Base-by-base conservation (phyloP, 106 monocot genomes). In the Acorus calamus region DNA sequence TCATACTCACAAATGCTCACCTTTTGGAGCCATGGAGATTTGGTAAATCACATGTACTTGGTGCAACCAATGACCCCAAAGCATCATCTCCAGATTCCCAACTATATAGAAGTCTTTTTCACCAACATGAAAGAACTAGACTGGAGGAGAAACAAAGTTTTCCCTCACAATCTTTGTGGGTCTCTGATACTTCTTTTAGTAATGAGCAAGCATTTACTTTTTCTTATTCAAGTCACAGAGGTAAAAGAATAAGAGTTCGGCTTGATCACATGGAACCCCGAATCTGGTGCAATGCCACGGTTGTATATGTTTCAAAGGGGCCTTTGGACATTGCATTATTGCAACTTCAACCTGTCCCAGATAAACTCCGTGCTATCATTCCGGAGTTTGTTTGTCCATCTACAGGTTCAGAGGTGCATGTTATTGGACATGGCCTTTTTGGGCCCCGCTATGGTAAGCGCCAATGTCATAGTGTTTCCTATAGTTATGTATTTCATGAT, bases 1-100 rank as follows among this genome's bases (percentile, higher is more conserved):
- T 94, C 41, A 74, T 94, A 46, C 76, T 94, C 44, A 94, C 94
- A 61, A 94, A 94, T 82, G 94, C 94, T 9, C 94, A 94, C 69
- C 68, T 89, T 44, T 62, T 94, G 57, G 94, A 94, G 66, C 94
- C 94, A 53, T 84, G 84, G 90, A 89, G 87, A 80, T 94, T 79
- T 74, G 80, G 78, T 42, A 87, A 68, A 71, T 63, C 74, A 41
- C 76, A 83, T 64, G 50, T 74, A 41, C 51, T 84, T 52, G 72
- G 62, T 66, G 59, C 66, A 8, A 11, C 45, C n/a, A 66, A 82
- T 13, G 80, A 86, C 77, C 52, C 47, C 3, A 12, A 52, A 3
- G 11, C 5, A 12, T 13, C 6, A 4, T 52, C 79, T 59, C 5
- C 54, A 7, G 14, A 61, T 44, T 49, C 12, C 8, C 28, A 28